These are phyloP conservation scores for Gossypium raimondii DNA, from an alignment of 345 rosid genomes.

Conservation along the genomic window DNA sequence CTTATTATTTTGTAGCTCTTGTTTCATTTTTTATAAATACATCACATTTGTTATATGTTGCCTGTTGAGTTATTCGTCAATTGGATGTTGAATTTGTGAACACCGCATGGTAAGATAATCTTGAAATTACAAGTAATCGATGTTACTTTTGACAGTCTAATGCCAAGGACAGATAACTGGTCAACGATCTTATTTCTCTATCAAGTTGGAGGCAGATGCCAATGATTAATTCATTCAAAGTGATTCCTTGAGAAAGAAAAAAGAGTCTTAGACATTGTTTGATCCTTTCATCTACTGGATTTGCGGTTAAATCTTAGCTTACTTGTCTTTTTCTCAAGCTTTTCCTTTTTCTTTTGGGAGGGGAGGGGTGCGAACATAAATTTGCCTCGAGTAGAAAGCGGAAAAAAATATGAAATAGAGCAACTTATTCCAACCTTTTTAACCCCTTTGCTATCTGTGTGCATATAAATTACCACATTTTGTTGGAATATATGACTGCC, in stretches of 20 bases:
- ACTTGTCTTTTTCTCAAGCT: not conserved
- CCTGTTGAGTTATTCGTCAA: not conserved
- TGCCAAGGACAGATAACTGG: not conserved
- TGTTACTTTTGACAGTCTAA: not conserved
- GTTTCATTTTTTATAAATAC: not conserved
- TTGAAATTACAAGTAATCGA: not conserved
- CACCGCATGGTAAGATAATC: not conserved
- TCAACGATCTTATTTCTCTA: not conserved
- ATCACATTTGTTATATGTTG: not conserved
- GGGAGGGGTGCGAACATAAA: not conserved
- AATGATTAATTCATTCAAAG: not conserved
- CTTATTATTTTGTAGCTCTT: not conserved
- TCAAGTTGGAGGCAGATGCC: not conserved
- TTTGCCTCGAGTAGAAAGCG: not conserved
- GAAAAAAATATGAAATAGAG: not conserved
- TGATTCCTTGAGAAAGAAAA: not conserved
- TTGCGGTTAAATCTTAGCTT: not conserved
- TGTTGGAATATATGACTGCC: not conserved
- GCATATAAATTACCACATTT: not conserved
- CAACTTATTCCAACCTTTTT: not conserved
- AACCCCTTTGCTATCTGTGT: not conserved
- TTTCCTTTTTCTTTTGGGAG: not conserved
- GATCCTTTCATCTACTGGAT: not conserved
- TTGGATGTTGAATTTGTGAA: not conserved
- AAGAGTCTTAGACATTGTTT: not conserved